Evolutionary conservation across 2,329 filamentous ascomycete species (phyloP).

Genomic region (Colletotrichum sp.): DNA sequence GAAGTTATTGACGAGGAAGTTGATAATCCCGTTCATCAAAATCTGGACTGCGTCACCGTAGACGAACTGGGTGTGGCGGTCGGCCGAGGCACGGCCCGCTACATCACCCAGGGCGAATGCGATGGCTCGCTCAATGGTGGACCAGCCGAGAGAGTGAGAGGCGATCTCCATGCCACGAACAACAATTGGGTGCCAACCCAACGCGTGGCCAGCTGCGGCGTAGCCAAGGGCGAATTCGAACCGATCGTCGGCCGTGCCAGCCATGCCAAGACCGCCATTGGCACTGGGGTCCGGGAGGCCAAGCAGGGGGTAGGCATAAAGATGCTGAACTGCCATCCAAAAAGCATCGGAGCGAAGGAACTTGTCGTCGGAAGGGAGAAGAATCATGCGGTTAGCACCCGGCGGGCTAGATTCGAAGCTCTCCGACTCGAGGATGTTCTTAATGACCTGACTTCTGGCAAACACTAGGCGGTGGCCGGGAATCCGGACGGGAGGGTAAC

Average conservation of each 20-base stretch:
- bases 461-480: conserved; percentile 62
- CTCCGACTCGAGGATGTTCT: conserved; percentile 25
- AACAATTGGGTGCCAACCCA: conserved; percentile 61
- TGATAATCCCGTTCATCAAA: conserved; percentile 60
- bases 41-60: conserved; percentile 61
- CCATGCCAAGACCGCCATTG: conserved; percentile 35
- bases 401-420: conserved; percentile 23
- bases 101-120: conserved; percentile 58
- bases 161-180: conserved; percentile 66
- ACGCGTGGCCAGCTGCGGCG: conserved; percentile 64
- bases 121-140: conserved; percentile 65
- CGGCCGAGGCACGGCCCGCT: conserved; percentile 24
- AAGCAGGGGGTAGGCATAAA: conserved; percentile 61
- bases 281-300: conserved; percentile 34
- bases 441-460: conserved; percentile 52
- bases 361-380: conserved; percentile 54
- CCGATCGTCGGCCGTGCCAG: conserved; percentile 45
- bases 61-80: conserved; percentile 43
- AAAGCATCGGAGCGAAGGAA: conserved; percentile 63
- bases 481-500: conserved; percentile 44
- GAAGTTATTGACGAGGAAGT: conserved; percentile 66
- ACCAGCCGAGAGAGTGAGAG: conserved; percentile 63
- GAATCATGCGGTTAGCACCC: conserved; percentile 39
- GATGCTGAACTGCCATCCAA: conserved; percentile 59
- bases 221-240: conserved; percentile 67